Evolutionary conservation across 2,329 filamentous ascomycete genomes (phyloP), one percentile per base, ranked within the genome.

Genomic region (Gliomastix tumulicola): DNA sequence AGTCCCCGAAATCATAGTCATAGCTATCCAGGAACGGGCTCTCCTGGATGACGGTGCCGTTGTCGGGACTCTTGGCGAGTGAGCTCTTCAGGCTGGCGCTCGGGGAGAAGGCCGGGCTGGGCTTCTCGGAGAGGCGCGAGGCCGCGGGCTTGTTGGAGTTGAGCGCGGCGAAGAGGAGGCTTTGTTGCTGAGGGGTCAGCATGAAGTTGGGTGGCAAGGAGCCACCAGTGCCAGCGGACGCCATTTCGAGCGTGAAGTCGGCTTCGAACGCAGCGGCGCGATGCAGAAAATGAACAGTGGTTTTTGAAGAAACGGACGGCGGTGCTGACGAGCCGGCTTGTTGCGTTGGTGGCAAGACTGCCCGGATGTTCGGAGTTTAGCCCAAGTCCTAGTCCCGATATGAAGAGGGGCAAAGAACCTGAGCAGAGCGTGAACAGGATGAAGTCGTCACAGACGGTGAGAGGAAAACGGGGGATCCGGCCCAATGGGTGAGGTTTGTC

Each of bases 161-260:
- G 47, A 90, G 76, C 32, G 85, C 84, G 41, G 82, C 81, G 44
- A 85, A 79, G 31, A 90, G 70, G 41, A 89, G 69, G 51, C 76
- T 79, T 66, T 89, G 83, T 59, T 90, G 84, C 53, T 84, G 77
- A 44, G 80, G 79, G 41, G 82, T 86, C 47, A 88, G 73, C 52
- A 81, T 78, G 56, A 86, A 81, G 54, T 75, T 73, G 44, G 63
- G 60, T 42, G 66, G 61, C 44, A 69, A 49, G 44, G 53, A 46
- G 40, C 55, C 64, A 41, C 57, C 55, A 41, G 66, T 57, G 37
- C 60, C 62, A 38, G 69, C 66, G 48, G 69, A 72, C 43, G 73
- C 62, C 74, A 78, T 78, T 38, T 38, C 37, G 38, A 38, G 10
- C n/a, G n/a, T n/a, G n/a, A n/a, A n/a, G n/a, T n/a, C n/a, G n/a